Conservation (phyloP, 306 rosid species). For the Prunus campanulata region DNA sequence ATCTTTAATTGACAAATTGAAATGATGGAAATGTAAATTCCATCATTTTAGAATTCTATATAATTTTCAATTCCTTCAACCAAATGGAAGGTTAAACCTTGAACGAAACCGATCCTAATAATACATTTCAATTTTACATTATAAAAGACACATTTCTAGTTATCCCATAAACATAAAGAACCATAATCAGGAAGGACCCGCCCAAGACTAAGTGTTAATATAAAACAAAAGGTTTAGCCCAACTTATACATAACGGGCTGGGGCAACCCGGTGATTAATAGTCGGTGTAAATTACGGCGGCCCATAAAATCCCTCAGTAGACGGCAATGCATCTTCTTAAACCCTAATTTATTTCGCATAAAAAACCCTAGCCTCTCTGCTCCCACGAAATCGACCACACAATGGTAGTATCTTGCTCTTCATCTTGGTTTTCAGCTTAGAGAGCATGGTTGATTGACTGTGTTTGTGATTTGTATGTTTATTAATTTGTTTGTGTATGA, state of each 20-base stretch:
- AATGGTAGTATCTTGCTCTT: slow-evolving; percentile 43
- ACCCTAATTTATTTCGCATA: slow-evolving; percentile 26
- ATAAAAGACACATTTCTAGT: too few relatives aligned
- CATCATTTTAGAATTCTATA: too few relatives aligned
- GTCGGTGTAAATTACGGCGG: not conserved
- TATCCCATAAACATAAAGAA: too few relatives aligned
- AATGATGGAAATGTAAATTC: too few relatives aligned
- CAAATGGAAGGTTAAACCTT: too few relatives aligned
- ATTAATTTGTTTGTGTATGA: not conserved
- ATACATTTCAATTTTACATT: too few relatives aligned
- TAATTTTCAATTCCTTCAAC: too few relatives aligned
- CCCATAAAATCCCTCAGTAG: not conserved
- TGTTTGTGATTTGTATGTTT: not conserved
- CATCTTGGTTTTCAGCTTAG: not conserved
- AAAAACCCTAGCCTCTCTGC: slow-evolving; percentile 34
- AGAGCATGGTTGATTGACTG: not conserved
- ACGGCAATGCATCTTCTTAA: slow-evolving; percentile 1
- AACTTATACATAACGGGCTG: not conserved
- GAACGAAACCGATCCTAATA: too few relatives aligned
- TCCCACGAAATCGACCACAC: slow-evolving; percentile 4
- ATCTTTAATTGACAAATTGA: too few relatives aligned
- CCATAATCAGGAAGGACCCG: too few relatives aligned
- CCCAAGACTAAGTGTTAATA: too few relatives aligned
- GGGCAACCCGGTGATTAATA: not conserved
- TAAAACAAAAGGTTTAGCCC: not conserved